phyloP scores from a whole-genome alignment of 768 basidiomycete genomes.

The Royoungia palumana region DNA sequence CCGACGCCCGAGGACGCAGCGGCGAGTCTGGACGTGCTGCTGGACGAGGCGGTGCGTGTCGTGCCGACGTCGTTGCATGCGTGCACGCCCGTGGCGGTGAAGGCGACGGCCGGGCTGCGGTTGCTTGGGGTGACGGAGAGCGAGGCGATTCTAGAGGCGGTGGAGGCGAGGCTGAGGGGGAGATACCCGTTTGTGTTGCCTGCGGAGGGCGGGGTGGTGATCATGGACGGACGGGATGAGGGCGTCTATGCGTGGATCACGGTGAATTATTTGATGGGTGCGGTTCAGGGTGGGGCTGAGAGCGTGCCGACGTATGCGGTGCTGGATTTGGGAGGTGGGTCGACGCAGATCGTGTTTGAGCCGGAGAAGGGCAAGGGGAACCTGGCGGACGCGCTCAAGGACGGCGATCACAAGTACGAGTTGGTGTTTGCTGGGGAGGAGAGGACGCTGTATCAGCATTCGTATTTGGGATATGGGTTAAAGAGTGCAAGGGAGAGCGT shows the following conservation, averaged over 20 bases:
- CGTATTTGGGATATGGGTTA: conserved; percentile 94
- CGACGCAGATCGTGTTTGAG: conserved; percentile 97
- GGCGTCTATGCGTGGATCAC: conserved; percentile 99
- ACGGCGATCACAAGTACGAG: conserved; percentile 91
- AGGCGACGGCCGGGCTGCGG: conserved; percentile 88
- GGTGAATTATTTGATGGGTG: conserved; percentile 85
- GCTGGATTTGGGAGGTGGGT: conserved; percentile 94
- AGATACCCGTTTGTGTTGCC: conserved; percentile 68
- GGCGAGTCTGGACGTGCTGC: conserved; percentile 67
- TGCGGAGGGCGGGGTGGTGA: conserved; percentile 64
- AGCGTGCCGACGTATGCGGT: conserved; percentile 69
- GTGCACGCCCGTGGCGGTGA: conserved; percentile 88
- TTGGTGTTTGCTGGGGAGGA: conserved; percentile 68
- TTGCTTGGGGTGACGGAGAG: conserved; percentile 62
- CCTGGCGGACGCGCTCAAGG: conserved; percentile 44
- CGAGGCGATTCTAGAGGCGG: conserved; percentile 70
- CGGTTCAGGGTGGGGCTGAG: conserved; percentile 57
- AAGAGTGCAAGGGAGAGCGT: conserved; percentile 84
- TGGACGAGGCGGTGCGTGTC: conserved; percentile 75
- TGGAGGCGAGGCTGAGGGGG: conserved; percentile 52
- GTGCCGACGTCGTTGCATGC: conserved; percentile 60
- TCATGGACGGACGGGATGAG: conserved; percentile 96
- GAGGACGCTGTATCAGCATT: conserved; percentile 91
- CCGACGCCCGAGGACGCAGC: conserved; percentile 66
- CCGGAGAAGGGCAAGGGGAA: conserved; percentile 54